Evolutionary conservation across 1,284 basidiomycete species (phyloP).

Genomic region (Microbotryum violaceum): DNA sequence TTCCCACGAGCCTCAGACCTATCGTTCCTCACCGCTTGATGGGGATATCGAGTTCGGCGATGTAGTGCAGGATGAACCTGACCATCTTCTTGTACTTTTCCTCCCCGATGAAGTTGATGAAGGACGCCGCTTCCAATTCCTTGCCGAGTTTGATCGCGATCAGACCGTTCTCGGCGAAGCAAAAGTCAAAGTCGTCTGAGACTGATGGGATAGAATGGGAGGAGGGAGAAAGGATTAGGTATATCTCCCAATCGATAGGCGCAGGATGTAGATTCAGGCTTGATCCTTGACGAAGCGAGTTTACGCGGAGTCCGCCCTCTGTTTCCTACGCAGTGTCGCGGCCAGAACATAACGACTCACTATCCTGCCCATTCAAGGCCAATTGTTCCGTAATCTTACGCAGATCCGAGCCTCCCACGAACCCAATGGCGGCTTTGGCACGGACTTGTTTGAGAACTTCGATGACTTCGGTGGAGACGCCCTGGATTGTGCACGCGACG

Average conservation of each 20-base stretch:
- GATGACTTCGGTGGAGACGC: constrained; percentile 60
- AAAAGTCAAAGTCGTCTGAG: constrained; percentile 77
- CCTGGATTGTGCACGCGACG: constrained; percentile 41
- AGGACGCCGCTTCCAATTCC: constrained; percentile 67
- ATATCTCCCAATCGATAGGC: too few species aligned
- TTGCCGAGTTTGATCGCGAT: constrained; percentile 79
- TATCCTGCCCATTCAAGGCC: constrained; percentile 45
- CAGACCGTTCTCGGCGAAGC: constrained; percentile 90
- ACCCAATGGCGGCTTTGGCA: constrained; percentile 67
- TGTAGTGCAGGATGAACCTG: constrained; percentile 86
- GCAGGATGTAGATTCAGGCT: too few species aligned
- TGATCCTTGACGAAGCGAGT: neutral
- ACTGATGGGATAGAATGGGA: constrained; percentile 45
- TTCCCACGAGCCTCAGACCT: constrained; percentile 30
- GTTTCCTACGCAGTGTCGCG: neutral
- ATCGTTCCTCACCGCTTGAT: constrained; percentile 69
- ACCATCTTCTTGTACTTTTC: constrained; percentile 86
- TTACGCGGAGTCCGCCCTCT: neutral
- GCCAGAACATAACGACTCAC: constrained; percentile 12
- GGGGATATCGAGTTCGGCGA: constrained; percentile 57
- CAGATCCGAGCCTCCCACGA: constrained; percentile 84
- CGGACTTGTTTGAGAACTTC: constrained; percentile 59
- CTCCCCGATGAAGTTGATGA: constrained; percentile 87
- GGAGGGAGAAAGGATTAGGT: neutral
- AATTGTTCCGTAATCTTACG: constrained; percentile 80